phyloP scores from a whole-genome alignment of 1,284 basidiomycete species.

The Fomitopsis pinicola region DNA sequence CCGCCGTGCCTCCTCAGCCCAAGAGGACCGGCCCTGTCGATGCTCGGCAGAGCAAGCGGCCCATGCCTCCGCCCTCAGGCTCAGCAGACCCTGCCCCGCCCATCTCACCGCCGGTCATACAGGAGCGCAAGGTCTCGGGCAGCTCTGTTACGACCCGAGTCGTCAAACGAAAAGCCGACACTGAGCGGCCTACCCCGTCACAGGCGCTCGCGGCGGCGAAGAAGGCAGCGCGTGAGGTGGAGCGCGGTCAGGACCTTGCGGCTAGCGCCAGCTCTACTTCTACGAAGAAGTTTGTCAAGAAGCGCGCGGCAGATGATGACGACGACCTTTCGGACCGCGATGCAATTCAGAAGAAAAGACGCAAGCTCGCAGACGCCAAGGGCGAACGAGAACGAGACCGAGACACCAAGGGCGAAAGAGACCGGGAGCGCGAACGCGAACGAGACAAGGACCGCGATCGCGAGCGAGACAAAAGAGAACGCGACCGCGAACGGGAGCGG shows the following conservation, averaged over 20 bases:
- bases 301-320: constrained; percentile 14
- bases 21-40: constrained; percentile 21
- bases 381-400: constrained; percentile 14
- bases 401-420: constrained; percentile 9
- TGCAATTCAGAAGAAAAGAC: background rate
- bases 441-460: constrained; percentile 7
- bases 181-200: constrained; percentile 2
- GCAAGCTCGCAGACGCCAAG: constrained; percentile 8
- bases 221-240: constrained; percentile 14
- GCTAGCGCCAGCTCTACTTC: constrained; percentile 5
- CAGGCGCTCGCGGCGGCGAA: background rate
- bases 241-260: constrained; percentile 1
- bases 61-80: constrained; percentile 14
- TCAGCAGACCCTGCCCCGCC: constrained; percentile 20
- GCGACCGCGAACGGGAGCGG: background rate
- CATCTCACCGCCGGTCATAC: constrained; percentile 20
- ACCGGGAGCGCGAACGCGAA: constrained; percentile 13
- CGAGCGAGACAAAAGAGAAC: constrained; percentile 4
- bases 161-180: constrained; percentile 15
- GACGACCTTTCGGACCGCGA: background rate
- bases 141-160: constrained; percentile 8
- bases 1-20: constrained; percentile 11
- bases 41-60: constrained; percentile 16
- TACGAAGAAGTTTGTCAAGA: constrained; percentile 22
- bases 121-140: constrained; percentile 19